Evolutionary conservation across 352 stramenopile species (phyloP).

Genomic region (Blastocystis sp.): DNA sequence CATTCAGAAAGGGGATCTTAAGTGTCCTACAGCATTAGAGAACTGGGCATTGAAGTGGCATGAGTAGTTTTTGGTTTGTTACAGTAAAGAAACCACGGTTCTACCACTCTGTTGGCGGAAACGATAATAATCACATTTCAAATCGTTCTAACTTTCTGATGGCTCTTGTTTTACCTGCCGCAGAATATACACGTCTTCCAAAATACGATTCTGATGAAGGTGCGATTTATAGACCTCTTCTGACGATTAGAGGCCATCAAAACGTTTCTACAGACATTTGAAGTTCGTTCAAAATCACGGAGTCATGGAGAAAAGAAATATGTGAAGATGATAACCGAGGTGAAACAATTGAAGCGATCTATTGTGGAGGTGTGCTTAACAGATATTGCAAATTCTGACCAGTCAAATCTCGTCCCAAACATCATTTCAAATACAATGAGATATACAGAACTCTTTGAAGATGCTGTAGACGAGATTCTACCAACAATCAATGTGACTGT

Average conservation of each 20-base stretch:
- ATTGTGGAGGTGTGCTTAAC: not conserved
- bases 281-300: not conserved
- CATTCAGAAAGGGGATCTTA: not conserved
- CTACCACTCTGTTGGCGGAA: not conserved
- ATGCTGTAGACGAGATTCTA: constrained; percentile 77
- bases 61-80: not conserved
- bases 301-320: not conserved
- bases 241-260: constrained; percentile 16
- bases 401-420: constrained; percentile 69
- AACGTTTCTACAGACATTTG: constrained; percentile 33
- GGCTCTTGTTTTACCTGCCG: not conserved
- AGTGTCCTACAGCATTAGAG: constrained; percentile 5
- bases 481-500: constrained; percentile 62
- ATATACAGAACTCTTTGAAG: constrained; percentile 77
- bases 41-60: constrained; percentile 41
- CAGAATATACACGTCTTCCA: not conserved
- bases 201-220: constrained; percentile 30
- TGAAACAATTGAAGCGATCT: not conserved
- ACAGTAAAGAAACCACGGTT: not conserved
- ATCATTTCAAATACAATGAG: constrained; percentile 75
- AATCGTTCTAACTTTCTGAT: not conserved
- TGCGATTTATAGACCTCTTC: not conserved
- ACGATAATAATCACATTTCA: not conserved
- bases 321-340: constrained; percentile 3
- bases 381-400: constrained; percentile 6